Base-by-base conservation (phyloP, 352 stramenopile species). In the Globisporangium heterothallicum region DNA sequence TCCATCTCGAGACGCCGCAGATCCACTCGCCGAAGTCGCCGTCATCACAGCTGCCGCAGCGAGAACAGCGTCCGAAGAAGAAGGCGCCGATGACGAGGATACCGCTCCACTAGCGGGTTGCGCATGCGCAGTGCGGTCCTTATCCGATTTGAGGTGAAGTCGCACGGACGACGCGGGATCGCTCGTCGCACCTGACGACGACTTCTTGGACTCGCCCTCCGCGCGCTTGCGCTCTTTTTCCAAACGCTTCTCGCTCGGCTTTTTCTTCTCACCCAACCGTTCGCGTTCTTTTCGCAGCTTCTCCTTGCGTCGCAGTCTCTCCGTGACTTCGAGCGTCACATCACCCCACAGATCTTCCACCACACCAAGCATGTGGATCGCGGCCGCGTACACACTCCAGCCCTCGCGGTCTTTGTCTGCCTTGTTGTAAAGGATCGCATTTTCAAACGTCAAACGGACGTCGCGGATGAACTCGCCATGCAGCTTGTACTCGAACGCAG, bases 381-480 rank as follows among this genome's bases (percentile, higher is more conserved):
- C 84, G n/a, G 79, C 77, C 2, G 66, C 67, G 56, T 94, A 94
- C 41, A 94, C 81, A 18, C 61, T 92, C 80, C 78, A 90, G 43
- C 74, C 81, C 29, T 91, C 79, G 27, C 82, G 78, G 27, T 81
- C 78, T 49, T 92, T 92, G 59, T 94, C 84, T 1, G 76, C 70
- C 12, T 65, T 72, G 51, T 94, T 94, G 60, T 91, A 94, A 10
- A 71, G 43, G 52, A 92, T 78, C 4, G 84, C 84, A 58, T 94
- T 94, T 56, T 94, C 77, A 44, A 94, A 94, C 18, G 81, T 92
- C 45, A 92, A 41, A 0, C 79, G 77, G 30, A 94, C 70, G 47
- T 94, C 81, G 2, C 55, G 66, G 53, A 92, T 90, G 43, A 94
- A 92, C 10, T 94, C 81, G 6, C 81, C 81, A 35, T 94, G 82